Base-by-base conservation (phyloP, 257 asterid genomes). In the Solanum infundibuliforme region DNA sequence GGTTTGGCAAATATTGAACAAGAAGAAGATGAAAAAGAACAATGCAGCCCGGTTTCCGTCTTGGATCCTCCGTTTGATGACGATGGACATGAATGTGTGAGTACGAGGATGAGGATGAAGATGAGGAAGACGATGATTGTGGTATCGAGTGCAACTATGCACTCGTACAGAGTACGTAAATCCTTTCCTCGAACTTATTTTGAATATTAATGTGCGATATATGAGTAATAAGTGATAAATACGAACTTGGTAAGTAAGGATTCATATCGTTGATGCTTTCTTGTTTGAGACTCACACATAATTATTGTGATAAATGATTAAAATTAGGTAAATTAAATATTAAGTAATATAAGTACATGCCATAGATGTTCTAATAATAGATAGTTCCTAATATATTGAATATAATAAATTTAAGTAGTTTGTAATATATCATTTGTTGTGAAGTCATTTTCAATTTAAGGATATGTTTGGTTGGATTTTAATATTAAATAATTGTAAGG, bases 21-120 rank as follows among this genome's bases (percentile, higher is more conserved):
- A 86, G 87, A 66, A 73, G 95, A 87, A 7, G 98, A 90, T 48
- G 98, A 94, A 84, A 94, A 93, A 74, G 98, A 95, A 36, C 99
- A 95, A 88, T 91, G 94, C 85, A 96, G 99, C 73, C 98, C 98
- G 0, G 98, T 94, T 12, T 96, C 98, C 1, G 93, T 96, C 18
- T 72, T 96, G 81, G 98, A 93, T 38, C 92, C 95, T 86, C 95
- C 92, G 0, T 96, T 94, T 35, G 94, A 95, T 71, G 96, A 95
- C 27, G 90, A 89, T 52, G 98, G 93, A 31, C 93, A 93, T 13
- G 91, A 68, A 8, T 84, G 72, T 1, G 94, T n/a, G 88, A 85
- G 20, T 91, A 89, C 4, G 93, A 86, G 5, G 92, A 89, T 0
- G 94, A 90, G 52, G 87, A 52, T 52, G 62, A 52, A 5, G 60